phyloP scores from a whole-genome alignment of 2,329 filamentous ascomycete species.

The Fusarium tuaranense region DNA sequence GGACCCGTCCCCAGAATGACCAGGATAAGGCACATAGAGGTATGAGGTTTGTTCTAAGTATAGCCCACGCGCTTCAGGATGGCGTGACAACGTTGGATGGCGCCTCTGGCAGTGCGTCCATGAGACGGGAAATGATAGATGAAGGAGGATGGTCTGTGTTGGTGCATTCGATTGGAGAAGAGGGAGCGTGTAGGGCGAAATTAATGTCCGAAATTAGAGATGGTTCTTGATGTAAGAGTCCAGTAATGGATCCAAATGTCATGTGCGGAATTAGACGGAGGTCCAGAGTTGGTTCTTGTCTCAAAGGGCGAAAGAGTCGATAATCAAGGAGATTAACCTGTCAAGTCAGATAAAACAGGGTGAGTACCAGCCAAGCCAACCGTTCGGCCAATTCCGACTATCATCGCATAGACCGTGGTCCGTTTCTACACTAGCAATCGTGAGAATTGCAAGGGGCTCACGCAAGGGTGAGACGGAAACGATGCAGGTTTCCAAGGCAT shows the following conservation, averaged over 20 bases:
- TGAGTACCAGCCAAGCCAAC: constrained; percentile 21
- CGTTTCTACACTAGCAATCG: constrained; percentile 7
- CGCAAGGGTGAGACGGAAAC: constrained; percentile 7
- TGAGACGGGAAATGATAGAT: constrained; percentile 1
- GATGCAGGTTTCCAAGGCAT: constrained; percentile 31
- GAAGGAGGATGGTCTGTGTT: constrained; percentile 15
- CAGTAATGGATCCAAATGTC: not conserved
- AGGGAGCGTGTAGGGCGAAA: constrained; percentile 1
- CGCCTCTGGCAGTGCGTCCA: not conserved
- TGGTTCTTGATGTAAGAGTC: not conserved
- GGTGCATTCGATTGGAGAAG: not conserved
- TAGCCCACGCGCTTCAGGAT: constrained; percentile 19
- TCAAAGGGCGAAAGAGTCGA: not conserved
- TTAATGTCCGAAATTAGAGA: constrained; percentile 22
- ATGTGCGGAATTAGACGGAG: not conserved
- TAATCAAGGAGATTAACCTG: not conserved
- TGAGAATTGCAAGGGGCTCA: constrained; percentile 24
- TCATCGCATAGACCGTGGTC: not conserved
- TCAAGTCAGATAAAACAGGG: constrained; percentile 3
- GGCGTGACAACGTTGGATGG: constrained; percentile 21
- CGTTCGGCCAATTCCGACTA: constrained; percentile 27
- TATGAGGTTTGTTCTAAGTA: constrained; percentile 9
- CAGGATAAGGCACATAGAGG: constrained; percentile 3
- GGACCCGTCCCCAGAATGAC: not conserved
- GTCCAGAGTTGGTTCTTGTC: not conserved